phyloP scores from a whole-genome alignment of 2,329 filamentous ascomycete genomes.

The Epichloe aotearoae region DNA sequence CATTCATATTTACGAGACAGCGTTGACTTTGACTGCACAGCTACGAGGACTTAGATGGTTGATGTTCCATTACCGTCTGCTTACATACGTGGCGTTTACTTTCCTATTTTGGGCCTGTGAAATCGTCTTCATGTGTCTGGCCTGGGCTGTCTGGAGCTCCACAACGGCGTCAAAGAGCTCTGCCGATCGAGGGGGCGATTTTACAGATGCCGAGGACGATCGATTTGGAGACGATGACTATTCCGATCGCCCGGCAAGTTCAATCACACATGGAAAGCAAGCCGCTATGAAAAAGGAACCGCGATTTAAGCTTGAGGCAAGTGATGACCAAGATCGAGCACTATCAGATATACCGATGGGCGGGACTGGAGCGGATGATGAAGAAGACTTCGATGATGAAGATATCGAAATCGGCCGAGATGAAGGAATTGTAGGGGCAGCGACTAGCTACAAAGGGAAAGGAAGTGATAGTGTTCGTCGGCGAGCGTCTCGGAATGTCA shows the following conservation, averaged over 20 bases:
- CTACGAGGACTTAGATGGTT: conserved; percentile 67
- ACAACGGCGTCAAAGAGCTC: conserved; percentile 14
- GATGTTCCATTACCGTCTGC: conserved; percentile 72
- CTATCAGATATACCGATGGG: conserved; percentile 22
- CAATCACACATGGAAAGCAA: conserved; percentile 29
- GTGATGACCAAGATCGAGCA: conserved; percentile 12
- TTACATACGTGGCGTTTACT: conserved; percentile 56
- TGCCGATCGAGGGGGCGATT: conserved; percentile 4
- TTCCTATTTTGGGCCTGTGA: conserved; percentile 65
- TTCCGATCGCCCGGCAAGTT: conserved; percentile 31
- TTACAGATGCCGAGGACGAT: conserved; percentile 9
- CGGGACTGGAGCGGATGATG: conserved; percentile 33
- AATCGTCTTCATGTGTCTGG: conserved; percentile 49
- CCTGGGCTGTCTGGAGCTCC: conserved; percentile 45
- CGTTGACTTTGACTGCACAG: conserved; percentile 57
- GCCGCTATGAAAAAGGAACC: conserved; percentile 27
- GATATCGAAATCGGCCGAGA: conserved; percentile 15
- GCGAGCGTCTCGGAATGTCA: conserved; percentile 15
- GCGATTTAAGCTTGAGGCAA: conserved; percentile 22
- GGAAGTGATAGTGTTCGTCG: conserved; percentile 19
- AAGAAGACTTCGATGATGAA: conserved; percentile 27
- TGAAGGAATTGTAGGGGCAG: conserved; percentile 34
- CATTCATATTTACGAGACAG: conserved; percentile 64
- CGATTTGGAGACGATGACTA: conserved; percentile 12
- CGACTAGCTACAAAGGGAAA: conserved; percentile 38